Conservation (phyloP, 2,329 filamentous ascomycete species). For the Blastomyces silverae region DNA sequence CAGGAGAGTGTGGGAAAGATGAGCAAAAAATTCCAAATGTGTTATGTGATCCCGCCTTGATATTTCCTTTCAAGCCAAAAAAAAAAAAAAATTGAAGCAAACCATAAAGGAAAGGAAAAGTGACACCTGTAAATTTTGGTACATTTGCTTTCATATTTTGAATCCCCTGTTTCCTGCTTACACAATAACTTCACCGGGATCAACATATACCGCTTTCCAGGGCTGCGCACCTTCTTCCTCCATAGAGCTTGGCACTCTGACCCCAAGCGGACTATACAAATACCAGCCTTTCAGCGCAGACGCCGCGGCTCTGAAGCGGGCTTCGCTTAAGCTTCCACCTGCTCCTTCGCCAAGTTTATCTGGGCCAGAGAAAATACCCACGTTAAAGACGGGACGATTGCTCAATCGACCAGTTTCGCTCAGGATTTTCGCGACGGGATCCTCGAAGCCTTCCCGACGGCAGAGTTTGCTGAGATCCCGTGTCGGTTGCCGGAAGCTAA, state of each 20-base stretch:
- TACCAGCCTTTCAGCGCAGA: constrained; percentile 92
- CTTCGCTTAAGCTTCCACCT: constrained; percentile 69
- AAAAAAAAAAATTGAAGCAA: background rate
- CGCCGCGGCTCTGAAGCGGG: constrained; percentile 71
- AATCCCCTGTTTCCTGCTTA: constrained; percentile 27
- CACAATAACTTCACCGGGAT: constrained; percentile 62
- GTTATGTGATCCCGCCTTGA: constrained; percentile 11
- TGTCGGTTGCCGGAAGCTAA: constrained; percentile 76
- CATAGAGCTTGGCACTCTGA: constrained; percentile 63
- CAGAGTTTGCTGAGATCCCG: constrained; percentile 78
- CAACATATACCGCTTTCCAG: constrained; percentile 63
- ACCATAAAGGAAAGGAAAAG: background rate
- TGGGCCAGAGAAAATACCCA: constrained; percentile 84
- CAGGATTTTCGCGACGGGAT: constrained; percentile 77
- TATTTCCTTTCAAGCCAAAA: background rate
- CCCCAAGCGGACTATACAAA: constrained; percentile 72
- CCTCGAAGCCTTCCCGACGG: constrained; percentile 79
- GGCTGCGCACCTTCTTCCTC: constrained; percentile 54
- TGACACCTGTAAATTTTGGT: constrained; percentile 5
- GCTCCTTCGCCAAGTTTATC: constrained; percentile 92
- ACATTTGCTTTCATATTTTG: constrained; percentile 14
- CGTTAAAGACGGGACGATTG: constrained; percentile 81
- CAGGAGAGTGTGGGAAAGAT: background rate
- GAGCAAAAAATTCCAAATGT: background rate
- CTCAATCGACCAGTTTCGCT: constrained; percentile 84